Evolutionary conservation across 1,284 basidiomycete genomes (phyloP), one percentile per base, ranked within the genome.

Genomic region (Phellopilus nigrolimitatus): DNA sequence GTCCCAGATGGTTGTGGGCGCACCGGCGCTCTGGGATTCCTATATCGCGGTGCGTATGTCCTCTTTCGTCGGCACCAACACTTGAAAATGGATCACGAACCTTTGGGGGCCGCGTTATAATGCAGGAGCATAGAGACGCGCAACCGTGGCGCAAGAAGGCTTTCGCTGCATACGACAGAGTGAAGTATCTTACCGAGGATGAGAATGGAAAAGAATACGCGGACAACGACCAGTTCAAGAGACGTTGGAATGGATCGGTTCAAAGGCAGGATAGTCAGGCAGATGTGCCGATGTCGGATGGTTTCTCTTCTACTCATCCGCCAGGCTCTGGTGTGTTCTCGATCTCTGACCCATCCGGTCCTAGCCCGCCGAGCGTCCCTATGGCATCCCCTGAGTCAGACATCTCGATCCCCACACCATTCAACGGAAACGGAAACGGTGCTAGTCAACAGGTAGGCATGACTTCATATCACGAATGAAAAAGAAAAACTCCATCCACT

Each of bases 121-220:
- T 3, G 13, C 17, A 53, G 52, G 40, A 39, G 6, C 52, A 53
- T 22, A 34, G 41, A 10, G 52, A 53, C 17, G 52, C 52, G 6
- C 52, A 53, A 17, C 52, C 52, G 2, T 53, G 52, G 52, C 38
- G 46, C 3, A 48, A 49, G 34, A 53, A 53, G 33, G n/a, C 19
- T 10, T 53, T 53, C 39, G 31, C 52, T 3, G 46, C 30, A 17
- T 53, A 53, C 31, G 39, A 33, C n/a, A 22, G 52, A 3, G 46
- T 48, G 3, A 39, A 38, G 10, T 44, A 28, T 24, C 46, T 51
- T 15, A 36, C 45, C 17, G 49, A 51, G 36, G 43, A 51, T 27
- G 49, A 38, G 21, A 5, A 39, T 8, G 49, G 42, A 3, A 17
- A 37, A 10, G 49, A 51, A 3, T 12, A n/a, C 24, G 30, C 24